Evolutionary conservation across 1,284 basidiomycete genomes (phyloP).

Genomic region (Rhodotorula sp.): DNA sequence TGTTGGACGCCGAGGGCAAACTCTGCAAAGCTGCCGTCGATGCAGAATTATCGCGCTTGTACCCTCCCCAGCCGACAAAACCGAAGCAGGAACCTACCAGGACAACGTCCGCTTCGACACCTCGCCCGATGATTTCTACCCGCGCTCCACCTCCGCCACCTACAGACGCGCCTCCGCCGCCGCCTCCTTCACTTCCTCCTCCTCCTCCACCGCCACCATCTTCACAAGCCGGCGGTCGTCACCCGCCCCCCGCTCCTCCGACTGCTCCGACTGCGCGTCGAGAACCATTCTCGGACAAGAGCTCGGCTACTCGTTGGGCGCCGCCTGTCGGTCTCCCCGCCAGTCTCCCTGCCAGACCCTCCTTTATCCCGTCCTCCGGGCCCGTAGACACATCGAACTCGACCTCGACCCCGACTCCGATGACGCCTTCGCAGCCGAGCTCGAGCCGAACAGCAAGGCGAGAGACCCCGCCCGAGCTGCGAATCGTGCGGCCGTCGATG

Average conservation of each 20-base stretch:
- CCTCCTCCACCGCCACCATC: constrained; percentile 1
- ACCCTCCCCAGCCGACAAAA: constrained; percentile 22
- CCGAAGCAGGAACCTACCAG: constrained; percentile 5
- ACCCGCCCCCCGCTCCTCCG: constrained; percentile 14
- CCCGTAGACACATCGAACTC: background rate
- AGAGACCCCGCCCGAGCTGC: constrained; percentile 17
- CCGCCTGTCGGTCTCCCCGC: too few species aligned
- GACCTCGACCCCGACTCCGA: constrained; percentile 1
- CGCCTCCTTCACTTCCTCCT: constrained; percentile 16
- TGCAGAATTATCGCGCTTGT: constrained; percentile 57
- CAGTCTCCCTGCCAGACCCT: too few species aligned
- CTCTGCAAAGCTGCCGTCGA: constrained; percentile 51
- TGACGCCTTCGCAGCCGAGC: background rate
- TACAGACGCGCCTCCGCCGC: constrained; percentile 16
- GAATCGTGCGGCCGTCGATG: constrained; percentile 2
- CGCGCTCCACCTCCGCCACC: constrained; percentile 14
- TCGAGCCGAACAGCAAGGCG: background rate
- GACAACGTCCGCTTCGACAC: background rate
- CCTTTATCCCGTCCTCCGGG: background rate
- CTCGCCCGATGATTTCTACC: background rate
- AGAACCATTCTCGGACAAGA: too few species aligned
- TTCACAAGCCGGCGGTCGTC: background rate
- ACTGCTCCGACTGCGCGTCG: too few species aligned
- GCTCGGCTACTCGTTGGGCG: too few species aligned
- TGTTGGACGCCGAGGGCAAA: constrained; percentile 51